Evolutionary conservation across 495 filamentous ascomycete species (phyloP).

Genomic region (Daldinia childiae): DNA sequence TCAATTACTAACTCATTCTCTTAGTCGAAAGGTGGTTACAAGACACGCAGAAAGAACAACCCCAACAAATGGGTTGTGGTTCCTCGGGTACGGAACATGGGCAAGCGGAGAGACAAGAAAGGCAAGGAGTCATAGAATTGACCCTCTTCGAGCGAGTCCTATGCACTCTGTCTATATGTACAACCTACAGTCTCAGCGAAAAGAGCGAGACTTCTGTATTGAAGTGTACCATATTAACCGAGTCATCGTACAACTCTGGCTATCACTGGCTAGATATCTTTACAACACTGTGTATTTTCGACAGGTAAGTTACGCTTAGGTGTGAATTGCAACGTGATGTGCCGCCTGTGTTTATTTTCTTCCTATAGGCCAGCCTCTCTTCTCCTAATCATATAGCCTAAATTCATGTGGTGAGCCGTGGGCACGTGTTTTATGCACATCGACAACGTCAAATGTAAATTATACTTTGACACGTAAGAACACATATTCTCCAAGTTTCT

Average conservation of each 20-base stretch:
- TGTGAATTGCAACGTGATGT: background rate
- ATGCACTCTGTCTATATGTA: constrained; percentile 44
- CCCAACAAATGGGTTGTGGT: constrained; percentile 84
- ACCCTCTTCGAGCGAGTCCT: constrained; percentile 18
- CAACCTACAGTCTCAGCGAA: constrained; percentile 29
- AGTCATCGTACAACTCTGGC: constrained; percentile 2
- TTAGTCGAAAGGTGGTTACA: constrained; percentile 94
- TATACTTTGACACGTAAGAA: too few species aligned
- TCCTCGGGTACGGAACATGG: constrained; percentile 78
- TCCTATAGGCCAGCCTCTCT: background rate
- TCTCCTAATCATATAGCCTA: background rate
- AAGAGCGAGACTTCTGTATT: constrained; percentile 39
- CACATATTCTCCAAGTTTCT: background rate
- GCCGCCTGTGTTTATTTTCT: background rate
- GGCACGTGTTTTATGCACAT: background rate
- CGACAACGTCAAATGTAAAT: background rate
- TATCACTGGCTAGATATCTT: background rate
- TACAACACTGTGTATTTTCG: background rate
- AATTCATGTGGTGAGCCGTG: background rate
- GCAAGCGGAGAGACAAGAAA: constrained; percentile 69
- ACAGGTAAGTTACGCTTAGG: background rate
- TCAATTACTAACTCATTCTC: constrained; percentile 47
- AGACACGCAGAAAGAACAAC: constrained; percentile 81
- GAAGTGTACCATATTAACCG: constrained; percentile 40
- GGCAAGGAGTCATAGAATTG: constrained; percentile 36